Evolutionary conservation across 2,329 filamentous ascomycete genomes (phyloP).

Genomic region (Sclerotinia subarctica): DNA sequence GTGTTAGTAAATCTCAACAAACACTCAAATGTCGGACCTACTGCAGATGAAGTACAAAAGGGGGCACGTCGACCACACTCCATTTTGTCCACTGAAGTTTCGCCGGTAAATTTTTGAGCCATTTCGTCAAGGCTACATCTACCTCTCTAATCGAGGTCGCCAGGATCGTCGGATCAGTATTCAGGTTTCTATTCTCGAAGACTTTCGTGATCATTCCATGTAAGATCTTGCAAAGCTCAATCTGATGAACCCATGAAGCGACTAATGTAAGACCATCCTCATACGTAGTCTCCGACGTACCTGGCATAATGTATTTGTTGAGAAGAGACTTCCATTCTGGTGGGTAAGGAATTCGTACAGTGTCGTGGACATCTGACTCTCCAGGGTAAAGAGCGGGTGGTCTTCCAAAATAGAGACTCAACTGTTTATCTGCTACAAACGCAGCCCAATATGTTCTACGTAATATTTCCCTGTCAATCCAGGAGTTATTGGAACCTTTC

Average conservation of each 20-base stretch:
- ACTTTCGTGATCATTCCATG: conserved; percentile 50
- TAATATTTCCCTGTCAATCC: conserved; percentile 47
- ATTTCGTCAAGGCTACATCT: conserved; percentile 47
- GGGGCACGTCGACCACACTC: conserved; percentile 47
- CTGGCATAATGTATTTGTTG: conserved; percentile 47
- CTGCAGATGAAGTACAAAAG: conserved; percentile 49
- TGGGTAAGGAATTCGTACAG: conserved; percentile 49
- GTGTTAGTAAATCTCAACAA: neutral
- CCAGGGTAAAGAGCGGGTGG: conserved; percentile 49
- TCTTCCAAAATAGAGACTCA: conserved; percentile 51
- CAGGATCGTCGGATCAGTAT: conserved; percentile 43
- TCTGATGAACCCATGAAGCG: conserved; percentile 47
- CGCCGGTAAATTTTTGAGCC: conserved; percentile 46
- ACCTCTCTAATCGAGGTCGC: conserved; percentile 46
- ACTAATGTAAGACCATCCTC: conserved; percentile 47
- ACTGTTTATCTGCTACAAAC: conserved; percentile 50
- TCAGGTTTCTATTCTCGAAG: conserved; percentile 47
- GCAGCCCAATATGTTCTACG: conserved; percentile 51
- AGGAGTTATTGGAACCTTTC: conserved; percentile 42
- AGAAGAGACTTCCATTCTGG: conserved; percentile 48
- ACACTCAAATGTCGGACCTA: conserved; percentile 20
- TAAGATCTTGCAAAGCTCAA: conserved; percentile 48
- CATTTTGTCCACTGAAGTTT: conserved; percentile 52
- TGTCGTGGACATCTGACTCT: conserved; percentile 49
- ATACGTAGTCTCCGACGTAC: conserved; percentile 45